A percentile compares a stretch with the other conserved stretches of the same genome.
Conservation (phyloP, 768 basidiomycete genomes). For the Solioccasus polychromus region DNA sequence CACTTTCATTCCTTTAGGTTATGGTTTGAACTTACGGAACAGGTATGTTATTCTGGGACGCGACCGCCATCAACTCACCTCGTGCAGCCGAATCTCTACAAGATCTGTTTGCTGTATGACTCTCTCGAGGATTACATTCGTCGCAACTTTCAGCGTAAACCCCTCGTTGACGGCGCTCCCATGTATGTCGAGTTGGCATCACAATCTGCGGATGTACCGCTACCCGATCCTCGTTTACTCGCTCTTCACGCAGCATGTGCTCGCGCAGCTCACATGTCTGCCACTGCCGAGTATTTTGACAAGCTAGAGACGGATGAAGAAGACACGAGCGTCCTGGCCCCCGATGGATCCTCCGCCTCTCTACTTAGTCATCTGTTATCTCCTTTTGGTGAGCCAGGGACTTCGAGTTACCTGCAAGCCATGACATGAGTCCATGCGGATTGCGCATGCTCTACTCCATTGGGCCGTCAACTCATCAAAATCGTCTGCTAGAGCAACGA, state of each 20-base stretch:
- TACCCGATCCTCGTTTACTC: neutral
- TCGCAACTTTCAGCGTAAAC: neutral
- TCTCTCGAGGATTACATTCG: neutral
- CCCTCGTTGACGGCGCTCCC: neutral
- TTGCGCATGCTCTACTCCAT: too few species aligned
- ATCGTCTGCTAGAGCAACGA: too few species aligned
- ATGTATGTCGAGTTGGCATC: neutral
- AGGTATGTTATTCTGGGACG: neutral
- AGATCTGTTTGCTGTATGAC: neutral
- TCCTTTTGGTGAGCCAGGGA: neutral
- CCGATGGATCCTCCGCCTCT: slow-evolving; percentile 1
- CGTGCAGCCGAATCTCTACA: neutral
- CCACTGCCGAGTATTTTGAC: slow-evolving; percentile 3
- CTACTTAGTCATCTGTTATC: neutral
- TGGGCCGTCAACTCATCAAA: too few species aligned
- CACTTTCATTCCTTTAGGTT: too few species aligned
- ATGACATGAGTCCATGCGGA: too few species aligned
- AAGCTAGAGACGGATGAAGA: neutral
- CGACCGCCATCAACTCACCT: neutral
- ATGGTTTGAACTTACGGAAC: too few species aligned
- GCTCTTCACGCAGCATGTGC: slow-evolving; percentile 3
- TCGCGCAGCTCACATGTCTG: slow-evolving; percentile 4
- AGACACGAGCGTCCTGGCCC: neutral
- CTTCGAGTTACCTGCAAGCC: too few species aligned
- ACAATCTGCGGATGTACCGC: neutral